These are phyloP conservation scores for Plasmodium coatneyi DNA, from an alignment of 169 alveolate species.

Conservation along the genomic window DNA sequence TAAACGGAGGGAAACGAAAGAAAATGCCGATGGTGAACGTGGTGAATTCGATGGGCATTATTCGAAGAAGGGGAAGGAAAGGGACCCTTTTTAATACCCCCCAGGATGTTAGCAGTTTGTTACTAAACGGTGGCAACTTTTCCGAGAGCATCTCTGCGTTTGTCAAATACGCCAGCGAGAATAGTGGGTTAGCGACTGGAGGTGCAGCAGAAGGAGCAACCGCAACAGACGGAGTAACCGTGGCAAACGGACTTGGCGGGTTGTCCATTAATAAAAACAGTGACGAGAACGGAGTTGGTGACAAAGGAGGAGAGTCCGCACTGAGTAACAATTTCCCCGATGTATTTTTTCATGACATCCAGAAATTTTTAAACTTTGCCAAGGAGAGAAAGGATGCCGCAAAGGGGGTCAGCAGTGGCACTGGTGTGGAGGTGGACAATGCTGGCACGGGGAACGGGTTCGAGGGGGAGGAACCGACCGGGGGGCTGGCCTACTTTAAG, in stretches of 20 bases:
- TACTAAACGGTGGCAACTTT: neutral
- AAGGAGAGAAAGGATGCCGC: slow-evolving; percentile 9
- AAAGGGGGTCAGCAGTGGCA: neutral
- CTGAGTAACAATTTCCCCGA: slow-evolving; percentile 11
- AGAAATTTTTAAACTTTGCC: slow-evolving; percentile 55
- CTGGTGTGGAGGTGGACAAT: neutral
- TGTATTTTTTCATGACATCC: slow-evolving; percentile 47
- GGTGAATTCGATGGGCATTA: neutral
- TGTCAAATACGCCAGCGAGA: neutral
- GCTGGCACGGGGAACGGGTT: neutral
- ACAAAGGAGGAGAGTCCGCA: neutral
- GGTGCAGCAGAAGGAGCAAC: neutral
- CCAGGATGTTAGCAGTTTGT: neutral
- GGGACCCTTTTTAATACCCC: neutral
- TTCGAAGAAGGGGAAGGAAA: neutral
- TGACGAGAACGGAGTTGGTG: neutral
- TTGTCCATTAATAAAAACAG: neutral
- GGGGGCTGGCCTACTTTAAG: neutral
- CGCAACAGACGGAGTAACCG: too few relatives aligned
- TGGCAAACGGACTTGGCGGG: neutral
- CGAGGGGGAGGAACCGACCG: neutral
- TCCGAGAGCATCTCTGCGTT: neutral
- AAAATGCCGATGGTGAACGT: neutral
- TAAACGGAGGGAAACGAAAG: neutral
- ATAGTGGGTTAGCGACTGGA: neutral